These are phyloP conservation scores for Heritiera littoralis DNA, from an alignment of 345 rosid species.

Conservation along the genomic window DNA sequence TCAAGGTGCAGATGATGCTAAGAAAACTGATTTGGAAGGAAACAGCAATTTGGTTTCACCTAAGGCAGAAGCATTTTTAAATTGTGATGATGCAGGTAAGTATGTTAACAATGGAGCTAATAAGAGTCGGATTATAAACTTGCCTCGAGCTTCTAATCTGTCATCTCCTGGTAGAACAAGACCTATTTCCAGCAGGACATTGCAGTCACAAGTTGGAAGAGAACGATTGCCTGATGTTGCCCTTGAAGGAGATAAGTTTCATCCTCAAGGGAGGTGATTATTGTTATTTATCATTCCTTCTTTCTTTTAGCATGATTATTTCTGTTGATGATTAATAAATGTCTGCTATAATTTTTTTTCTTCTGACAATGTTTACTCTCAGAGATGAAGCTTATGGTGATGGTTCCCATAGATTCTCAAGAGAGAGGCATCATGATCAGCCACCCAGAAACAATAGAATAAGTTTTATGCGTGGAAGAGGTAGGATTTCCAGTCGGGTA, in stretches of 20 bases:
- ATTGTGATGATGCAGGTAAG: conserved; percentile 38
- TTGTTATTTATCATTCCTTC: conserved; percentile 26
- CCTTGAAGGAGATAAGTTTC: conserved; percentile 48
- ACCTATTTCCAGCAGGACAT: conserved; percentile 47
- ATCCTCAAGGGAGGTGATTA: conserved; percentile 77
- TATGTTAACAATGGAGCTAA: conserved; percentile 48
- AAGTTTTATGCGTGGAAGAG: conserved; percentile 47
- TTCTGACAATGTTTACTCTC: conserved; percentile 26
- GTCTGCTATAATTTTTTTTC: conserved; percentile 11
- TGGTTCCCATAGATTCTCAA: conserved; percentile 45
- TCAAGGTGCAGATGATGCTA: conserved; percentile 39
- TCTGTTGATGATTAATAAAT: conserved; percentile 9
- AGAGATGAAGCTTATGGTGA: conserved; percentile 50
- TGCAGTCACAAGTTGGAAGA: conserved; percentile 45
- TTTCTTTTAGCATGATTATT: conserved; percentile 6
- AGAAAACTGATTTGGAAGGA: conserved; percentile 34
- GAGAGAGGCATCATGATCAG: conserved; percentile 59
- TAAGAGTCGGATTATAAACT: conserved; percentile 60
- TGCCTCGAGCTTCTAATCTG: conserved; percentile 45
- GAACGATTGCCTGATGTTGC: conserved; percentile 61
- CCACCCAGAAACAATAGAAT: conserved; percentile 54
- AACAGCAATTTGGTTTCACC: conserved; percentile 42
- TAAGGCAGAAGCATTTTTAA: conserved; percentile 38
- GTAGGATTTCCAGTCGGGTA: conserved; percentile 55
- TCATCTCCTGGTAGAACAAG: conserved; percentile 51